Conservation (phyloP, 495 filamentous ascomycete species). For the Arthonia radiata region DNA sequence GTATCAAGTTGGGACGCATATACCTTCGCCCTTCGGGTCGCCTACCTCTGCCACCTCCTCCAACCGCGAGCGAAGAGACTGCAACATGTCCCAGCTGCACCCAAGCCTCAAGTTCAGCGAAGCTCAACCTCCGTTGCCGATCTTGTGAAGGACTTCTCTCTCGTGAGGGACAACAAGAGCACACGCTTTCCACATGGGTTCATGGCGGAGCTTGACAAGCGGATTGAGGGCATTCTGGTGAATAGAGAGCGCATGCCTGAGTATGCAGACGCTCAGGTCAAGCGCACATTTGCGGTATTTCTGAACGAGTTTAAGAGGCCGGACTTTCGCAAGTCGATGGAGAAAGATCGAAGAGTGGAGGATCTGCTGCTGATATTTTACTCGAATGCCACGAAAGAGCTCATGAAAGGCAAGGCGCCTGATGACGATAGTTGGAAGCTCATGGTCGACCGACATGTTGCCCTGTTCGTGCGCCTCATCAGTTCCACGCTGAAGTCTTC, state of each 20-base stretch:
- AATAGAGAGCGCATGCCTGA: slow-evolving; percentile 48
- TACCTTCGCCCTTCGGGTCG: slow-evolving; percentile 67
- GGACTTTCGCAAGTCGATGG: slow-evolving; percentile 49
- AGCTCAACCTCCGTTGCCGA: slow-evolving; percentile 48
- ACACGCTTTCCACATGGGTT: slow-evolving; percentile 63
- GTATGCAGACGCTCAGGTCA: slow-evolving; percentile 55
- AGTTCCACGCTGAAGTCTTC: slow-evolving; percentile 50
- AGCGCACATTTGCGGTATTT: slow-evolving; percentile 58
- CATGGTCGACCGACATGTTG: slow-evolving; percentile 83
- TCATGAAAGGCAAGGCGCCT: slow-evolving; percentile 51
- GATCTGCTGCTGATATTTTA: slow-evolving; percentile 72
- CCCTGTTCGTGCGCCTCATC: slow-evolving; percentile 78
- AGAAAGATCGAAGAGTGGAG: slow-evolving; percentile 84
- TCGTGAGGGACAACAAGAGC: slow-evolving; percentile 49
- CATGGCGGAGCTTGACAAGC: slow-evolving; percentile 40
- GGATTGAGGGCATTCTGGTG: slow-evolving; percentile 38
- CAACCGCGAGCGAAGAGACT: slow-evolving; percentile 71
- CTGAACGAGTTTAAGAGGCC: slow-evolving; percentile 51
- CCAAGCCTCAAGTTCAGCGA: slow-evolving; percentile 31
- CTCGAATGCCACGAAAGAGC: slow-evolving; percentile 74
- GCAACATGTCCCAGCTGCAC: slow-evolving; percentile 46
- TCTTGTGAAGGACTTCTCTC: slow-evolving; percentile 48
- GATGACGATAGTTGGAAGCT: slow-evolving; percentile 84
- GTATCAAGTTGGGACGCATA: no score
- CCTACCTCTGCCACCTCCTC: slow-evolving; percentile 80